Base-by-base conservation (phyloP, 2,329 filamentous ascomycete species). In the Fusarium hostae region DNA sequence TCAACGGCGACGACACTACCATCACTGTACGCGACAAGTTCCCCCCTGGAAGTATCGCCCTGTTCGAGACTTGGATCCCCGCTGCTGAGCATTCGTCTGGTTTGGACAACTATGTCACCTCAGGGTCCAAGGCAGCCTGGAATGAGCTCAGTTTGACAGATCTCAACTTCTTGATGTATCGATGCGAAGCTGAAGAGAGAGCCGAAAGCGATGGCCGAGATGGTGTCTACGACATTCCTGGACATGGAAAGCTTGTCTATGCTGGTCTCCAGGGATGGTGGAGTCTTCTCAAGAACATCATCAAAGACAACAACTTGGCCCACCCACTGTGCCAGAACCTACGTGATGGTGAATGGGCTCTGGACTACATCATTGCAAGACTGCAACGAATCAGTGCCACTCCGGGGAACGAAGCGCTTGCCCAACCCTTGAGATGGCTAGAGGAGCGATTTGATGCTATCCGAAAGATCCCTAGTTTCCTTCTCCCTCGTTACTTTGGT, bases 231-330 rank as follows among this genome's bases (percentile, higher is more conserved):
- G 88, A 91, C 57, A 92, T 99, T 71, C 96, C 96, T 3, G 91
- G 91, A 2, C 86, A 94, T 78, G 95, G 95, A 5, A 90, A 92
- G 65, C 87, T 98, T 44, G 93, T 98, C 4, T 99, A 98, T 80
- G 95, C 95, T 66, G 96, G 96, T 67, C 86, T 99, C n/a, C 96
- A 99, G 80, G 97, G 97, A 40, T 99, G 96, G 95, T 97, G 95
- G 94, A 98, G 94, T 79, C 85, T 97, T 2, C 84, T 99, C 44
- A 91, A 94, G 75, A 87, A 92, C 63, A 92, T 99, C 68, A 93
- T 98, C 75, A 88, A 87, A 55, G 90, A 96, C 71, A 99, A 99
- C 79, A 90, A 98, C 78, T 88, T 99, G 12, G 96, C 93, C 1
- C 96, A 99, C 79, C 93, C 96, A 1, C 87, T 99, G 15, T 98